Evolutionary conservation across 1,139 yeast genomes (phyloP).

Genomic region (Suhomyces maxii): DNA sequence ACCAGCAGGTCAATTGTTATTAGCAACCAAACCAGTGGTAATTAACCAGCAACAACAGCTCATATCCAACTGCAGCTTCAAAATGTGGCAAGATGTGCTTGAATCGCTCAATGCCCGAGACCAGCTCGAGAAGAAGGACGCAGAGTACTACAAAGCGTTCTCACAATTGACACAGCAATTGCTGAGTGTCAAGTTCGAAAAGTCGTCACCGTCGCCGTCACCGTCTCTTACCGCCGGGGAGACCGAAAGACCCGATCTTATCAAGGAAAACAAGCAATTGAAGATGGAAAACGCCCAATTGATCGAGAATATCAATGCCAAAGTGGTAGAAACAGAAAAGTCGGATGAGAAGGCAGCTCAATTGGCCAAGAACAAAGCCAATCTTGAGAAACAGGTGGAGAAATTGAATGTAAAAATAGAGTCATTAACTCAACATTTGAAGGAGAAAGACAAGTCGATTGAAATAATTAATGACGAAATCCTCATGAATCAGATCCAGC

Average conservation of each 20-base stretch:
- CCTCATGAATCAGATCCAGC: slow-evolving; percentile 67
- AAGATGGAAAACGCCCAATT: slow-evolving; percentile 18
- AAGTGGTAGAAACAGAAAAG: slow-evolving; percentile 26
- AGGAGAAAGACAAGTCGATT: slow-evolving; percentile 55
- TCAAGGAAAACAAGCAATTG: slow-evolving; percentile 8
- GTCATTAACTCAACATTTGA: slow-evolving; percentile 45
- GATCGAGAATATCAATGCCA: slow-evolving; percentile 25
- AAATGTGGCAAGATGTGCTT: slow-evolving; percentile 21
- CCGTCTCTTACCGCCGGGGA: slow-evolving; percentile 17
- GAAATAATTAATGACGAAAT: slow-evolving; percentile 72
- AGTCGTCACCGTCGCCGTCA: slow-evolving; percentile 10
- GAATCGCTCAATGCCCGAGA: slow-evolving; percentile 31
- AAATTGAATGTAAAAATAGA: slow-evolving; percentile 32
- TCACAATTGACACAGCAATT: slow-evolving; percentile 24
- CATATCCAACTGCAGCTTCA: too few species aligned
- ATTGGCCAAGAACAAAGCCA: slow-evolving; percentile 15
- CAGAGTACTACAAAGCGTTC: slow-evolving; percentile 36
- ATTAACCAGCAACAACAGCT: too few species aligned
- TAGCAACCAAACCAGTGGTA: too few species aligned
- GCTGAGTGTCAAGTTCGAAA: slow-evolving; percentile 2
- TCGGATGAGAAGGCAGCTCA: slow-evolving; percentile 18
- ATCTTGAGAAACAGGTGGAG: slow-evolving; percentile 22
- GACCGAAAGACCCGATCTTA: slow-evolving; percentile 3
- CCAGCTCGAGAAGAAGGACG: slow-evolving; percentile 32
- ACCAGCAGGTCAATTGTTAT: too few species aligned